A percentile compares a stretch with the other conserved stretches of the same genome.
These are phyloP conservation scores for Dioscorea cayenensis DNA, from an alignment of 116 monocot species.

Conservation along the genomic window DNA sequence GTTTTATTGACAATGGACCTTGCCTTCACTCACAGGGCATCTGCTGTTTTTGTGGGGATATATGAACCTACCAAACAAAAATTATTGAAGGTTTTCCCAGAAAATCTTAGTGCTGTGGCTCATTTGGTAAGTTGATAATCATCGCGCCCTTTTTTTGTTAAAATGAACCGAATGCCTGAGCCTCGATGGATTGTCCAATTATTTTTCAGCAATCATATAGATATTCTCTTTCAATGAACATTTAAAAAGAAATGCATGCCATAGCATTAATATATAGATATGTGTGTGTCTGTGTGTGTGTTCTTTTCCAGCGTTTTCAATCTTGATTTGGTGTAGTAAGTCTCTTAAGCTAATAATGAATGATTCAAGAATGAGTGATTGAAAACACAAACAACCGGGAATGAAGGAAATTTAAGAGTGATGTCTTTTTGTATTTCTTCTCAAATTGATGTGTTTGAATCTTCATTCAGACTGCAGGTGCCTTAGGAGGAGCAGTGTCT, in stretches of 20 bases:
- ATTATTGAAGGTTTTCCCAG: conserved; percentile 68
- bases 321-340: neutral
- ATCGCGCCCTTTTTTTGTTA: neutral
- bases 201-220: too few relatives aligned
- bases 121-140: conserved; percentile 59
- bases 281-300: too few relatives aligned
- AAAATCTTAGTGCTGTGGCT: conserved; percentile 84
- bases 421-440: neutral
- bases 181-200: neutral
- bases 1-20: neutral
- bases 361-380: neutral
- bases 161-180: too few relatives aligned
- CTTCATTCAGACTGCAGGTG: conserved; percentile 77
- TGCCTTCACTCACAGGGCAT: conserved; percentile 47
- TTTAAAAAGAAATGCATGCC: neutral
- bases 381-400: neutral
- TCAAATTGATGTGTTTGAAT: neutral
- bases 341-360: neutral
- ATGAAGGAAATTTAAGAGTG: too few relatives aligned
- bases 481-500: conserved; percentile 83
- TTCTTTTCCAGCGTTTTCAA: neutral
- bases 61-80: conserved; percentile 94
- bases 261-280: too few relatives aligned
- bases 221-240: neutral
- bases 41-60: conserved; percentile 88